phyloP scores from a whole-genome alignment of 148 eudicot genomes.

The Rhododendron vialii region DNA sequence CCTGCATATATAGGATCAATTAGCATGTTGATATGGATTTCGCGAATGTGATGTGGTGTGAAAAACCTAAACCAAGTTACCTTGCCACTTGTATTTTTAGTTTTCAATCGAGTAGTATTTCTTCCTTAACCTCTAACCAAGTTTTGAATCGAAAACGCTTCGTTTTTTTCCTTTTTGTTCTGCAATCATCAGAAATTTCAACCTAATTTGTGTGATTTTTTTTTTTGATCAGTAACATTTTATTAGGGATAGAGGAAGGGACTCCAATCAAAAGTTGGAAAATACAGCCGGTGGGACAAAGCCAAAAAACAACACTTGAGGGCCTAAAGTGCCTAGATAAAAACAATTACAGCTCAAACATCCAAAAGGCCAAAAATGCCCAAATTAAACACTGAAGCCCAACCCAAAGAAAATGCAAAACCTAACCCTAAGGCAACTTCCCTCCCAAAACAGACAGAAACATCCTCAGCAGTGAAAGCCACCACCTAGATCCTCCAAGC shows the following conservation, averaged over 20 bases:
- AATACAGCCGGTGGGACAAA: no score
- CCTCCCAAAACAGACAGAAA: no score
- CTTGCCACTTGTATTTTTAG: background rate
- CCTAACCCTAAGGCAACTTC: no score
- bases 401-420: no score
- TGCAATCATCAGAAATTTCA: background rate
- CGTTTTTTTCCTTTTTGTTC: background rate
- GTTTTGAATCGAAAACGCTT: background rate
- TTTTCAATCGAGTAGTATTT: slow-evolving; percentile 1
- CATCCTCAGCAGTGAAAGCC: no score
- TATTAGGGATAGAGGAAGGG: background rate
- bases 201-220: background rate
- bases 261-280: background rate
- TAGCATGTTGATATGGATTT: background rate
- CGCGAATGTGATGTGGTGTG: background rate
- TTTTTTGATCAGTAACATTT: no score
- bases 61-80: background rate
- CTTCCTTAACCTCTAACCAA: background rate
- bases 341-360: no score
- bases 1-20: background rate
- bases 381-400: no score
- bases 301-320: no score
- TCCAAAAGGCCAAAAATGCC: no score
- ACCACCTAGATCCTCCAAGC: no score
- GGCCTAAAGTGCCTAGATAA: no score